A percentile compares a stretch with the other conserved stretches of the same genome.
phyloP scores from a whole-genome alignment of 305 asterid species.

The Solanum chacoense region DNA sequence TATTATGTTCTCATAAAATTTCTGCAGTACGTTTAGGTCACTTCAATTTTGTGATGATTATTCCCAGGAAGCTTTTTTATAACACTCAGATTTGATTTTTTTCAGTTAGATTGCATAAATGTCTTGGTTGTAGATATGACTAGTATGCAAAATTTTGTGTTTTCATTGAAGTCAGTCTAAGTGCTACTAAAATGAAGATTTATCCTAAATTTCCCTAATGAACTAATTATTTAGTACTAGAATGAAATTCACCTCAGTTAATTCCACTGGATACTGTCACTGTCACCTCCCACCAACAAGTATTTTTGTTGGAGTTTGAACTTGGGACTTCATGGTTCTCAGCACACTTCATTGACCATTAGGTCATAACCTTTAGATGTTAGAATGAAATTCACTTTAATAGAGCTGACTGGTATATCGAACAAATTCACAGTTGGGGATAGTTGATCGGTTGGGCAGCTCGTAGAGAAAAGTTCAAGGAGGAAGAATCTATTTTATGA shows the following conservation, averaged over 20 bases:
- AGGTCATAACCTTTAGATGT: not conserved
- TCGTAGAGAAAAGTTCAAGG: not conserved
- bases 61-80: not conserved
- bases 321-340: not conserved
- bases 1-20: not conserved
- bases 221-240: not conserved
- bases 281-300: not conserved
- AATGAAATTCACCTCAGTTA: not conserved
- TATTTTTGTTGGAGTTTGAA: not conserved
- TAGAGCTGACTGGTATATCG: not conserved
- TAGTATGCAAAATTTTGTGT: not conserved
- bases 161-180: not conserved
- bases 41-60: not conserved
- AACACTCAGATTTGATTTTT: not conserved
- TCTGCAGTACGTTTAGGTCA: not conserved
- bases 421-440: not conserved
- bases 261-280: not conserved
- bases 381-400: not conserved
- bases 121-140: not conserved
- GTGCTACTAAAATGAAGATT: not conserved
- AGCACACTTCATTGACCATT: not conserved
- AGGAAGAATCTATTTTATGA: not conserved
- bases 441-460: not conserved
- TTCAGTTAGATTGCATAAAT: not conserved
- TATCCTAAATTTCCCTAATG: not conserved